Evolutionary conservation across 2,329 filamentous ascomycete species (phyloP).

Genomic region (Aschersonia sp.): DNA sequence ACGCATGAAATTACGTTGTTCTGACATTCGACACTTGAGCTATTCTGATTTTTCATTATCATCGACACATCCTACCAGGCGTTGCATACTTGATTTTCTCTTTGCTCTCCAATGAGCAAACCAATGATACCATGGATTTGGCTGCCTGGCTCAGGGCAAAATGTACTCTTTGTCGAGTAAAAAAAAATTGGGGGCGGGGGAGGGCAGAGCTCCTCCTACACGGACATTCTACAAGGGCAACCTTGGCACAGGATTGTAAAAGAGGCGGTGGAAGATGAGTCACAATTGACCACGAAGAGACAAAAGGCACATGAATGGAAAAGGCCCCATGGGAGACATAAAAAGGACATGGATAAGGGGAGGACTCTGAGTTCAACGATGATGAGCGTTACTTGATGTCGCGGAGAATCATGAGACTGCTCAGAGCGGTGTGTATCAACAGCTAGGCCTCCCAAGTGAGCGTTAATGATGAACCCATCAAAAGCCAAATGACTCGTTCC

Average conservation of each 20-base stretch:
- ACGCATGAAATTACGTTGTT: background rate
- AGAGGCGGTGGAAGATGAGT: background rate
- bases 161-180: slow-evolving; percentile 12
- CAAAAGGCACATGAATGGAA: no score
- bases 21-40: background rate
- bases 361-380: no score
- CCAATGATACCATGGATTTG: slow-evolving; percentile 15
- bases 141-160: background rate
- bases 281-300: no score
- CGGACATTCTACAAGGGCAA: slow-evolving; percentile 9
- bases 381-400: no score
- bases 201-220: slow-evolving; percentile 4
- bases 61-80: slow-evolving; percentile 2
- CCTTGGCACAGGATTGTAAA: slow-evolving; percentile 6
- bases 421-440: no score
- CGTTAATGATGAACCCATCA: no score
- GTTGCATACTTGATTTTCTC: slow-evolving; percentile 4
- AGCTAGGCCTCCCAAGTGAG: no score
- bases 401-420: no score
- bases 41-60: background rate
- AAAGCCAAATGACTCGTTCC: no score
- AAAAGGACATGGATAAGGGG: no score
- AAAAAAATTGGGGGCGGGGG: background rate
- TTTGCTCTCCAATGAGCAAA: background rate
- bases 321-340: no score